phyloP scores from a whole-genome alignment of 2,329 filamentous ascomycete species.

The Fusarium haematococcum region DNA sequence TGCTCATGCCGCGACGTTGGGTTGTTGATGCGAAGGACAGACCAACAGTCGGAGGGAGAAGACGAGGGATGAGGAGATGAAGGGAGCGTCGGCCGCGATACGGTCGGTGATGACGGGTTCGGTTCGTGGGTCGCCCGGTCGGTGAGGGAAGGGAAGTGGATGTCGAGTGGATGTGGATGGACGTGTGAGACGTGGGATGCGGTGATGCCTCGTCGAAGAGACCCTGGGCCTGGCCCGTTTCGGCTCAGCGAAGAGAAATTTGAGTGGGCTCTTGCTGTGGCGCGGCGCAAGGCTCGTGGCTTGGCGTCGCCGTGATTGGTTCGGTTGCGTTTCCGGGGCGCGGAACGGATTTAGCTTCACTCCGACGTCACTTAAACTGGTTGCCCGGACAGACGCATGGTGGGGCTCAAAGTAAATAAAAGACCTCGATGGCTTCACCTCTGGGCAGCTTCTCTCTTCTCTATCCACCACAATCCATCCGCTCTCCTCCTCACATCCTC shows the following conservation, averaged over 20 bases:
- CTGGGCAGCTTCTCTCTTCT: constrained; percentile 39
- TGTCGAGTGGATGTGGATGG: constrained; percentile 16
- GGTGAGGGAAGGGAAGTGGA: constrained; percentile 23
- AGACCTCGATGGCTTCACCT: constrained; percentile 43
- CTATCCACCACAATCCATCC: constrained; percentile 38
- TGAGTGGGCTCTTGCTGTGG: constrained; percentile 29
- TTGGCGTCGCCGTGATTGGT: constrained; percentile 25
- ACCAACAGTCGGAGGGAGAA: not conserved
- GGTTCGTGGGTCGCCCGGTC: constrained; percentile 31
- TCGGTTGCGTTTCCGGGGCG: constrained; percentile 14
- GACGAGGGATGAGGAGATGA: not conserved
- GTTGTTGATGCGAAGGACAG: not conserved
- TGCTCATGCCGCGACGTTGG: constrained; percentile 37
- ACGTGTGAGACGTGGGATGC: constrained; percentile 18
- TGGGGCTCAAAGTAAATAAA: constrained; percentile 61
- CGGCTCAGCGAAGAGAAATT: constrained; percentile 33
- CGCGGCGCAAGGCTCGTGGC: constrained; percentile 22
- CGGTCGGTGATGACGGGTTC: constrained; percentile 11
- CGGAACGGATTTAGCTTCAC: constrained; percentile 36
- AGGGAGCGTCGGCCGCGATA: not conserved
- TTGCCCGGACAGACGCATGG: constrained; percentile 52
- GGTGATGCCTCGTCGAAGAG: constrained; percentile 31
- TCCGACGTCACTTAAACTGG: constrained; percentile 35
- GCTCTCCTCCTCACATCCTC: constrained; percentile 21
- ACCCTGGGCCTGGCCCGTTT: constrained; percentile 28